Evolutionary conservation across 75 land plant genomes (phyloP).

Genomic region (Adiantum capillusveneris): DNA sequence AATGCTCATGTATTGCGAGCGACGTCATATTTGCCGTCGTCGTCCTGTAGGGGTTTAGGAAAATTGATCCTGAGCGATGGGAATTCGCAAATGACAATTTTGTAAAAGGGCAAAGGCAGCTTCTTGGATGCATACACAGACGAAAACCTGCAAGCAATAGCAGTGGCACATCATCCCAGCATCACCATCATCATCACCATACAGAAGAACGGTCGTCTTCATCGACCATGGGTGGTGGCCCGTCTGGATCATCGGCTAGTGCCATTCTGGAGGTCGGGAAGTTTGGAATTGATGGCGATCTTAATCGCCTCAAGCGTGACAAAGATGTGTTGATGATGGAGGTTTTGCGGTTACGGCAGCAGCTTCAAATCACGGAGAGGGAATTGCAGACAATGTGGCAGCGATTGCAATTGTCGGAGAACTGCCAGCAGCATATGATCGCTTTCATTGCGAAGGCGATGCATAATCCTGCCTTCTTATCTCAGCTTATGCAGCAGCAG

Average conservation of each 20-base stretch:
- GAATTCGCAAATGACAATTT: no score
- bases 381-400: constrained; percentile 33
- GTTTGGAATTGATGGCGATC: constrained; percentile 45
- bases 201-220: background rate
- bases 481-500: constrained; percentile 22
- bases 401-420: constrained; percentile 31
- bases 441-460: constrained; percentile 28
- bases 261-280: constrained; percentile 43
- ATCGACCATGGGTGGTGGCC: constrained; percentile 1
- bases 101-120: no score
- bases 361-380: constrained; percentile 25
- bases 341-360: constrained; percentile 33
- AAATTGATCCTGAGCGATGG: no score
- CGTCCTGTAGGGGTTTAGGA: no score
- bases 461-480: constrained; percentile 43
- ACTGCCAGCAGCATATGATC: constrained; percentile 35
- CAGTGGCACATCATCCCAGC: background rate
- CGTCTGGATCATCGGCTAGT: no score
- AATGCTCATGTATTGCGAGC: no score
- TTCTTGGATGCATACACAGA: constrained; percentile 54
- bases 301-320: constrained; percentile 41
- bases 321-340: constrained; percentile 35
- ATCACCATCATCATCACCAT: background rate
- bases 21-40: no score
- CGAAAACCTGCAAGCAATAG: constrained; percentile 19